A percentile compares a stretch with the other conserved stretches of the same genome.
phyloP scores from a whole-genome alignment of 192 early-diverging fungal species.

The Umbelopsis sp. region DNA sequence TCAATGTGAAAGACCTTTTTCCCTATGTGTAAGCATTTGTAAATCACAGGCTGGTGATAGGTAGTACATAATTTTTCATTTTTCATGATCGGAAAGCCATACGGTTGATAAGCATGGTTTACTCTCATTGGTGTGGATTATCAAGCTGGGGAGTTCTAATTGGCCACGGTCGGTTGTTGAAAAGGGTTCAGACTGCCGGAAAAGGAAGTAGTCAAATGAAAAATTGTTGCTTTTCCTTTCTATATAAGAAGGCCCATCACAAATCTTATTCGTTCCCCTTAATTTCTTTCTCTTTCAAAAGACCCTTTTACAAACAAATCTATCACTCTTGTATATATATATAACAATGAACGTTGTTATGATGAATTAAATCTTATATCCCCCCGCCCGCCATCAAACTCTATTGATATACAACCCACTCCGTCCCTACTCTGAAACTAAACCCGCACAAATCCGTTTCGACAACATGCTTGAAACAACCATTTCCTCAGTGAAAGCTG shows the following conservation, averaged over 20 bases:
- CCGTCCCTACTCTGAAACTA: neutral
- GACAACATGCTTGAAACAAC: conserved; percentile 7
- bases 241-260: neutral
- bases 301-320: neutral
- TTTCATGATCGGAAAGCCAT: neutral
- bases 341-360: neutral
- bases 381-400: neutral
- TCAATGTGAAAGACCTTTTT: too few relatives aligned
- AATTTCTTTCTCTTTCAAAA: too few relatives aligned
- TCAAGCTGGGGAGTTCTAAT: neutral
- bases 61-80: neutral
- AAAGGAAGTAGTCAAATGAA: conserved; percentile 7
- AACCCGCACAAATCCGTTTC: neutral
- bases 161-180: neutral
- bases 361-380: neutral
- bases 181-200: neutral
- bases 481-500: neutral
- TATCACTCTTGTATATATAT: neutral
- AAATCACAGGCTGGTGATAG: neutral
- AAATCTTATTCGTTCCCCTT: neutral
- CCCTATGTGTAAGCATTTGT: neutral
- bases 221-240: neutral
- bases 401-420: neutral
- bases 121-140: neutral
- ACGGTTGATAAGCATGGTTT: neutral